Percentiles rank a stretch among this genome's conserved stretches.
phyloP scores from a whole-genome alignment of 352 stramenopile genomes.

The Globisporangium cederbergense region DNA sequence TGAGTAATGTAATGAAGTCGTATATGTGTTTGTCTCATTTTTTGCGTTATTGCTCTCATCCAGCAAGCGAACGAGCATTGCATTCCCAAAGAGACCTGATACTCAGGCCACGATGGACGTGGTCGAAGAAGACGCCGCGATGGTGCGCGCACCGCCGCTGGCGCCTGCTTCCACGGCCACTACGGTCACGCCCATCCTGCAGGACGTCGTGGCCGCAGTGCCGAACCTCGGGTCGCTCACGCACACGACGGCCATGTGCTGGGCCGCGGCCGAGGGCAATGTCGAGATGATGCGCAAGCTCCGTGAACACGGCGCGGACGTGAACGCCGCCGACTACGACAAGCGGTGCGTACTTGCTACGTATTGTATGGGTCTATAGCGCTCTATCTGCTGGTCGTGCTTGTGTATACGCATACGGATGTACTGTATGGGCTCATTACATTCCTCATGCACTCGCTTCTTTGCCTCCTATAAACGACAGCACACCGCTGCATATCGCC shows the following conservation, averaged over 20 bases:
- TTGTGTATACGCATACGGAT: background rate
- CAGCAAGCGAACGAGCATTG: no score
- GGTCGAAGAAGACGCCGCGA: background rate
- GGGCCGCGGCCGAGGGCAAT: slow-evolving; percentile 62
- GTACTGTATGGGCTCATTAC: background rate
- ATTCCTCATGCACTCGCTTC: background rate
- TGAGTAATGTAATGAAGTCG: no score
- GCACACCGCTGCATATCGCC: slow-evolving; percentile 74
- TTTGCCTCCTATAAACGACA: slow-evolving; percentile 16
- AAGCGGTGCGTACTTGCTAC: slow-evolving; percentile 36
- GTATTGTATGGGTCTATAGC: background rate
- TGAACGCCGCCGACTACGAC: slow-evolving; percentile 77
- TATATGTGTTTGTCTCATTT: no score
- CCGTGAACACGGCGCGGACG: slow-evolving; percentile 55
- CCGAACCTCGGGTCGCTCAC: slow-evolving; percentile 26
- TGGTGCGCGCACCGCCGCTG: no score
- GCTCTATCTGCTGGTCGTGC: background rate
- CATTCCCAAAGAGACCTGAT: no score
- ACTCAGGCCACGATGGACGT: no score
- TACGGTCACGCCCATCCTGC: background rate
- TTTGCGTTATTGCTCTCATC: no score
- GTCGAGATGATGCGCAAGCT: slow-evolving; percentile 56
- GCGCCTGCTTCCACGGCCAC: no score
- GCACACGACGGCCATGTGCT: slow-evolving; percentile 77
- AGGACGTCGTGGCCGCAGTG: slow-evolving; percentile 6